Evolutionary conservation across 306 rosid genomes (phyloP).

Genomic region (Glycine latifolia): DNA sequence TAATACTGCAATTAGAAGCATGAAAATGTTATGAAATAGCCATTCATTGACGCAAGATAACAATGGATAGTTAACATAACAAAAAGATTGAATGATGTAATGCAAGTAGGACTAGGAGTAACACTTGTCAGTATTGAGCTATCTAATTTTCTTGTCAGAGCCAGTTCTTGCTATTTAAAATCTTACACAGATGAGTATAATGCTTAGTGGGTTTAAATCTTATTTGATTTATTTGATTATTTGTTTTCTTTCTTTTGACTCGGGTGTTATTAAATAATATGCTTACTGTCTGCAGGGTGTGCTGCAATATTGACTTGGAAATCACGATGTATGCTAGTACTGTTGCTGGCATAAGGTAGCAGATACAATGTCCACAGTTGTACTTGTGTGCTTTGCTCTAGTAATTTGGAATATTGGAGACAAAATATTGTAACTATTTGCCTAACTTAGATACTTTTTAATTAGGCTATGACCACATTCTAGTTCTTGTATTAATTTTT

Average conservation of each 20-base stretch:
- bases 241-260: neutral
- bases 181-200: neutral
- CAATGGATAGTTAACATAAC: slow-evolving; percentile 46
- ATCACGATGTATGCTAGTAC: slow-evolving; percentile 25
- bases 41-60: slow-evolving; percentile 41
- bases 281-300: slow-evolving; percentile 63
- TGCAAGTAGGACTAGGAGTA: slow-evolving; percentile 1
- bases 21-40: slow-evolving; percentile 42
- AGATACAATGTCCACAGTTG: slow-evolving; percentile 32
- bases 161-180: neutral
- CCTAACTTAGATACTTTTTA: neutral
- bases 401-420: slow-evolving; percentile 19
- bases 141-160: slow-evolving; percentile 15
- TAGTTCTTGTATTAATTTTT: slow-evolving; percentile 41
- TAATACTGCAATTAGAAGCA: slow-evolving; percentile 38
- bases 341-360: slow-evolving; percentile 28
- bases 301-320: slow-evolving; percentile 46
- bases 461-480: slow-evolving; percentile 22
- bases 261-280: slow-evolving; percentile 2
- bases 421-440: neutral
- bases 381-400: slow-evolving; percentile 18
- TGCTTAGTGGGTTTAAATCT: neutral
- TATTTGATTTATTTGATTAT: neutral
- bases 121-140: neutral
- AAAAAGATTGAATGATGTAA: slow-evolving; percentile 32